Base-by-base conservation (phyloP, 2,329 filamentous ascomycete species). In the Samsoniella hepiali region DNA sequence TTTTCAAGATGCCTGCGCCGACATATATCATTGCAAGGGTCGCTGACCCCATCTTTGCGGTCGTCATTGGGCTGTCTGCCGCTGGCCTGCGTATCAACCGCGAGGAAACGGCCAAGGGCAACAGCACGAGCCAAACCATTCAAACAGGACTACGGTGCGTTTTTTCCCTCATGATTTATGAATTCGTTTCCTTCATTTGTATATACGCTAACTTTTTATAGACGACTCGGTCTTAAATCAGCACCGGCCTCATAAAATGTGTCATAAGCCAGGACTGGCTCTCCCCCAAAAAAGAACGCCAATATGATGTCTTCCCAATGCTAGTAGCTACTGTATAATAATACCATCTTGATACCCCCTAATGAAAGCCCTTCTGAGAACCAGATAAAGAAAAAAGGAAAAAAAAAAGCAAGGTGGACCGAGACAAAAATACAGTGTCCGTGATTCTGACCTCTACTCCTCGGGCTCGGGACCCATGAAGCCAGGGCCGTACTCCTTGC, bases 401-500 rank as follows among this genome's bases (percentile, higher is more conserved):
- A 59, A 50, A 59, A 17, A 4, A 40, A 40, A 40, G 29, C 2
- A 13, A 3, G 4, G 4, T 36, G 1, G 13, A 17, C 31, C 32
- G 50, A 15, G 50, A 22, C 13, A 13, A 7, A 53, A 4, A n/a
- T 53, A 10, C 32, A 3, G 5, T 13, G 32, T 34, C 22, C 29
- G 10, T 5, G 27, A 58, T 15, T 36, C 10, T 22, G 51, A 17
- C 17, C n/a, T 54, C 58, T 62, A 57, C 29, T 65, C 63, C 53
- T 63, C 58, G 34, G 49, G 59, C 64, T 63, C 49, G 73, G 68
- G 79, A 62, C 69, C 70, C 36, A 77, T 76, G 71, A 80, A 82
- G 10, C 75, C 77, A n/a, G 79, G 77, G 0, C 83, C 84, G 68
- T 87, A 88, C 72, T 90, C 88, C 73, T 85, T 88, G 76, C 82